Evolutionary conservation across 2,329 filamentous ascomycete species (phyloP), one percentile per base, ranked within the genome.

Genomic region (Alternaria rosae): DNA sequence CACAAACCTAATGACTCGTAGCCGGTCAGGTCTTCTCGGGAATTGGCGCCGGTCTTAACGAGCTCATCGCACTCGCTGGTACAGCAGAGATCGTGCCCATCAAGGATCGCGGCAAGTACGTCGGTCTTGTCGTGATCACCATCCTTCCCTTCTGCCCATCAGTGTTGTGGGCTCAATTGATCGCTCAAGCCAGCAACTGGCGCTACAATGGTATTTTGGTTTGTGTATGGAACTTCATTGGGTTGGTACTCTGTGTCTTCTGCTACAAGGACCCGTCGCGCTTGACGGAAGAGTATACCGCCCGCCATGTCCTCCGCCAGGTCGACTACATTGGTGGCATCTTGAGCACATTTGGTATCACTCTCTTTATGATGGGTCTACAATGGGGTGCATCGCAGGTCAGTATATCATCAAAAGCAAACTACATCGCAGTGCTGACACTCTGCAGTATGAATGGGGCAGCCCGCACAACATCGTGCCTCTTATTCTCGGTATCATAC

Each of bases 21-120:
- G 73, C 69, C 57, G 74, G 73, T 6, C 65, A 70, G 13, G 83
- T 84, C 3, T 82, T 91, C 65, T 84, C 88, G 10, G 89, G 89
- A 2, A 80, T 87, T 6, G 89, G 89, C 32, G 88, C 89, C 11
- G 89, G 89, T 13, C 85, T 91, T 62, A 89, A 88, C 67, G 89
- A 91, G 75, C 80, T 92, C 32, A 91, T 88, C 6, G 88, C 89
- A 5, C 81, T 92, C 9, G 88, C 89, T 26, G 89, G 85, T 32
- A 89, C 89, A 2, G 87, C 88, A 3, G 89, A 92, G 73, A 83
- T 92, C 62, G 90, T 88, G 0, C 89, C 90, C 1, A 87, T 87
- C 20, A 82, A 85, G 17, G 87, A 90, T 75, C 85, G 90, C 50
- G 89, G 87, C 28, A 84, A 84, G 70, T 91, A 90, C 70, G 85